These are phyloP conservation scores for Pisolithus albus DNA, from an alignment of 768 basidiomycete species.

Conservation along the genomic window DNA sequence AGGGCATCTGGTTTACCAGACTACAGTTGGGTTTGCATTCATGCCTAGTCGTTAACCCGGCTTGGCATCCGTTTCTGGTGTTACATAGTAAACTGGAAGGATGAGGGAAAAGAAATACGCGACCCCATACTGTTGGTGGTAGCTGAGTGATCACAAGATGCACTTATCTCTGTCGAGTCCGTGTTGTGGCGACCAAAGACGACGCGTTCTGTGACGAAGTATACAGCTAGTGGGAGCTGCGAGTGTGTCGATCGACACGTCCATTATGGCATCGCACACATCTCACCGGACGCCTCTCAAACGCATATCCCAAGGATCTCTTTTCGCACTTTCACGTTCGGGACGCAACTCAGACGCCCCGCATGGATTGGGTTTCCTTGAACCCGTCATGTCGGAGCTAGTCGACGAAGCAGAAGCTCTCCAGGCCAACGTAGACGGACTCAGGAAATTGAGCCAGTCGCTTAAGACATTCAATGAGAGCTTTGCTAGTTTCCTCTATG, in stretches of 20 bases:
- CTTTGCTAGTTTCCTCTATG: constrained; percentile 87
- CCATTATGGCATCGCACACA: constrained; percentile 27
- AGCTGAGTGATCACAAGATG: too few species aligned
- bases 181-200: neutral
- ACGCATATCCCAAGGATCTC: constrained; percentile 86
- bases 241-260: neutral
- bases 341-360: constrained; percentile 62
- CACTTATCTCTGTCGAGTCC: too few species aligned
- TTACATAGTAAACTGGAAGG: too few species aligned
- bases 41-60: too few species aligned
- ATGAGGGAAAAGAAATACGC: too few species aligned
- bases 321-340: constrained; percentile 79
- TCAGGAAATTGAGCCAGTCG: constrained; percentile 66
- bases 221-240: neutral
- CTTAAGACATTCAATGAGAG: constrained; percentile 86
- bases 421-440: constrained; percentile 64
- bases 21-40: too few species aligned
- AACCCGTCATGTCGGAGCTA: constrained; percentile 78
- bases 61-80: too few species aligned
- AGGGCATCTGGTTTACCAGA: too few species aligned
- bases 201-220: neutral
- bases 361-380: constrained; percentile 79
- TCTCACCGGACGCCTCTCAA: constrained; percentile 78
- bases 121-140: too few species aligned
- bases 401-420: constrained; percentile 82